Conservation (phyloP, 306 rosid genomes). For the Gastrolobium bilobum region DNA sequence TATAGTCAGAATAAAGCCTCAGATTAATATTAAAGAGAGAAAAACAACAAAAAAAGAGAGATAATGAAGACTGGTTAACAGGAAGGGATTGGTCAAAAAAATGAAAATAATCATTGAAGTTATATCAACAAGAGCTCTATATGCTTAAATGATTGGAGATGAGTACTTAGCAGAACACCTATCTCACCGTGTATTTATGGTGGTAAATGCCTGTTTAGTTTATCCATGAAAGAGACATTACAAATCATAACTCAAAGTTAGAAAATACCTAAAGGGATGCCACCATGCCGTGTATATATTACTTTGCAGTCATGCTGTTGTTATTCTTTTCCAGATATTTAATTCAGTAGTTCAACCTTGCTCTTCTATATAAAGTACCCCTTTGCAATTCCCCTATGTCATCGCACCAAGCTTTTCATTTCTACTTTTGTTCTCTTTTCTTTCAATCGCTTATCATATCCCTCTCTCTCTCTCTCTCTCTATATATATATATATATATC, state of each 20-base stretch:
- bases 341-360: constrained; percentile 22
- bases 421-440: constrained; percentile 5
- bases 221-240: background rate
- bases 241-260: background rate
- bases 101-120: background rate
- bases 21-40: background rate
- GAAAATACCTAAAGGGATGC: constrained; percentile 10
- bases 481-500: too few relatives aligned
- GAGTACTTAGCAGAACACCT: background rate
- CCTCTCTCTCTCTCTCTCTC: constrained; percentile 15
- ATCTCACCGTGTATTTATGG: background rate
- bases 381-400: constrained; percentile 33
- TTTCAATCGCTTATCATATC: constrained; percentile 3
- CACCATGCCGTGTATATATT: constrained; percentile 31
- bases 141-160: background rate
- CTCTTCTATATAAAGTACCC: constrained; percentile 46
- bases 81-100: background rate
- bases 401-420: constrained; percentile 39
- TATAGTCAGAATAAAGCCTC: background rate
- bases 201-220: background rate
- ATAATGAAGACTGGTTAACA: background rate
- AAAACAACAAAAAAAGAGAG: background rate
- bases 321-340: constrained; percentile 33
- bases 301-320: constrained; percentile 15
- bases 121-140: background rate